Evolutionary conservation across 208 protist species (phyloP).

Genomic region (Leishmania lainsoni): DNA sequence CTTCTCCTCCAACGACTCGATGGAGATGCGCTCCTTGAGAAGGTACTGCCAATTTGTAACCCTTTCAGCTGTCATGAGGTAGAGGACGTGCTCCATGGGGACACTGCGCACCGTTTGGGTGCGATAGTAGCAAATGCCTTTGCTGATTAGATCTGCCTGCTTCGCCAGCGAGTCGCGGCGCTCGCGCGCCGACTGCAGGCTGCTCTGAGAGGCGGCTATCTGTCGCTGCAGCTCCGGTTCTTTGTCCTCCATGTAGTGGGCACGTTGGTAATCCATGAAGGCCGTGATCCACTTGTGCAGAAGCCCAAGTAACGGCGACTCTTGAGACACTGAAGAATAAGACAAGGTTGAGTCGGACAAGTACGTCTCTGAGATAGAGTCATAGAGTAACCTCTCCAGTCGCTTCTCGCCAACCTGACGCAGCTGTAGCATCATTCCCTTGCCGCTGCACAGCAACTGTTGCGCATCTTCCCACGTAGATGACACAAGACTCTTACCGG

Average conservation of each 20-base stretch:
- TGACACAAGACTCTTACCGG: slow-evolving; percentile 14
- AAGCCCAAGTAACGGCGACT: slow-evolving; percentile 28
- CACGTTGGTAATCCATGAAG: slow-evolving; percentile 52
- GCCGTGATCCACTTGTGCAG: slow-evolving; percentile 63
- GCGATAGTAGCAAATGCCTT: slow-evolving; percentile 27
- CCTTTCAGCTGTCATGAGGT: slow-evolving; percentile 33
- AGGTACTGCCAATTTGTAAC: slow-evolving; percentile 31
- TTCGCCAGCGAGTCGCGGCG: slow-evolving; percentile 33
- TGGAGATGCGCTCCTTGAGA: slow-evolving; percentile 17
- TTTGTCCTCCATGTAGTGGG: slow-evolving; percentile 36
- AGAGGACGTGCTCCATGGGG: slow-evolving; percentile 29
- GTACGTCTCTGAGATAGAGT: slow-evolving; percentile 13
- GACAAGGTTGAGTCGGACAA: slow-evolving; percentile 19
- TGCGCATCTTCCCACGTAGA: slow-evolving; percentile 28
- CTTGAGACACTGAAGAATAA: slow-evolving; percentile 16
- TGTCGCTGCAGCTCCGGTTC: slow-evolving; percentile 44
- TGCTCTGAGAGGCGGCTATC: slow-evolving; percentile 33
- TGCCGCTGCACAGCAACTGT: slow-evolving; percentile 13
- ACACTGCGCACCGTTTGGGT: slow-evolving; percentile 30
- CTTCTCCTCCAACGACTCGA: slow-evolving; percentile 17
- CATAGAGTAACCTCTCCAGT: slow-evolving; percentile 18
- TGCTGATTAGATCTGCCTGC: slow-evolving; percentile 35
- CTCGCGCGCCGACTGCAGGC: slow-evolving; percentile 26
- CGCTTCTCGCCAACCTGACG: slow-evolving; percentile 17
- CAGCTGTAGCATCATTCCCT: slow-evolving; percentile 14